These are phyloP conservation scores for Fusarium coffeatum DNA, from an alignment of 2,329 filamentous ascomycete genomes.

Conservation along the genomic window DNA sequence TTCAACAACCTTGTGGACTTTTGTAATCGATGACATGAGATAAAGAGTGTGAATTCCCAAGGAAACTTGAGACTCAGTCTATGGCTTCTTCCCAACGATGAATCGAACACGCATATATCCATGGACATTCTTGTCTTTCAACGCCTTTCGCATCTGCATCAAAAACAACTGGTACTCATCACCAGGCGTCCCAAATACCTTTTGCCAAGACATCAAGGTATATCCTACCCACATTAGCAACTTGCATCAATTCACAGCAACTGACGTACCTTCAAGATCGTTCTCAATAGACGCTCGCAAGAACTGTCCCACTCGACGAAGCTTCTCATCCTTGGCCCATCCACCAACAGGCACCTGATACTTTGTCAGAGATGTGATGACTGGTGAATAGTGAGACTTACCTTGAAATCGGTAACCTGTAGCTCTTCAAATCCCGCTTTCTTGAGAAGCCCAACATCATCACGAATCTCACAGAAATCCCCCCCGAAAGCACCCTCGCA, in stretches of 20 bases:
- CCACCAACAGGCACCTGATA: neutral
- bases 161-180: neutral
- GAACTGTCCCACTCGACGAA: slow-evolving; percentile 4
- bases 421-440: slow-evolving; percentile 4
- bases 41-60: accelerated
- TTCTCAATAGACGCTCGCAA: neutral
- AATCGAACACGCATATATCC: neutral
- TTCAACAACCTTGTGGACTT: neutral
- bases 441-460: neutral
- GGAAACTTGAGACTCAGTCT: neutral
- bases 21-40: neutral
- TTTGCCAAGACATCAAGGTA: neutral
- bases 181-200: neutral
- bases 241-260: too few species aligned
- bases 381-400: neutral
- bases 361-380: too few species aligned
- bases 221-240: neutral
- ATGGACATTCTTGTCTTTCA: neutral
- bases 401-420: slow-evolving; percentile 7
- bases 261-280: slow-evolving; percentile 6
- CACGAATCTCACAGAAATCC: neutral
- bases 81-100: neutral
- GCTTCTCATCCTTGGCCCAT: slow-evolving; percentile 10
- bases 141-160: neutral
- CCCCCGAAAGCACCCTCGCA: neutral